These are phyloP conservation scores for Pyricularia pennisetigena DNA, from an alignment of 2,329 filamentous ascomycete genomes.

Conservation along the genomic window DNA sequence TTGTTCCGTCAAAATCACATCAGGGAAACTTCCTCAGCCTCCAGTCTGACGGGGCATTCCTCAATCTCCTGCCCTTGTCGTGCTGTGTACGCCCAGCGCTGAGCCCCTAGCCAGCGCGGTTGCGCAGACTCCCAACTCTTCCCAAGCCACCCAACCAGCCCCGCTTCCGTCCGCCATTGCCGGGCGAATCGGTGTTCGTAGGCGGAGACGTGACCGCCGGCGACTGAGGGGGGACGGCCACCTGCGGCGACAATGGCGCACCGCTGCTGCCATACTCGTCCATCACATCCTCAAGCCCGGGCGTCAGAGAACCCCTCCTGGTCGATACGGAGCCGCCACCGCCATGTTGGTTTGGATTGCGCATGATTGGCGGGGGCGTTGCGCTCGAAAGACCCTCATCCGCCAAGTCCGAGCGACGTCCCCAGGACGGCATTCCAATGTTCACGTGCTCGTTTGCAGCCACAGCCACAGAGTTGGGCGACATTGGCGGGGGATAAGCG, in stretches of 20 bases:
- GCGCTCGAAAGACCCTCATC: constrained; percentile 34
- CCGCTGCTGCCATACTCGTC: not conserved
- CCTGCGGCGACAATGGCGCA: not conserved
- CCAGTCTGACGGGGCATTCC: not conserved
- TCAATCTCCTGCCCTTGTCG: not conserved
- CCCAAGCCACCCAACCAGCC: constrained; percentile 21
- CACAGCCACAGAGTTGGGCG: not conserved
- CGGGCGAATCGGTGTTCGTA: not conserved
- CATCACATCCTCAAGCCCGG: not conserved
- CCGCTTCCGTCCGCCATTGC: constrained; percentile 14
- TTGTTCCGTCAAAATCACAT: not conserved
- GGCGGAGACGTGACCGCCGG: not conserved
- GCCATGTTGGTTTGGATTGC: constrained; percentile 21
- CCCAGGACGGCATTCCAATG: constrained; percentile 31
- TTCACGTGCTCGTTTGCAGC: not conserved
- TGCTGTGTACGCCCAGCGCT: not conserved
- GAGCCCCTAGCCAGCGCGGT: constrained; percentile 13
- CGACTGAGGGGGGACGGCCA: not conserved
- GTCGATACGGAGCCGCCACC: not conserved
- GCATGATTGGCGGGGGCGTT: constrained; percentile 46
- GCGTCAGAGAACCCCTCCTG: constrained; percentile 1
- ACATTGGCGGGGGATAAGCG: not conserved
- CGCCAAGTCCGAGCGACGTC: constrained; percentile 23
- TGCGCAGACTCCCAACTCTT: constrained; percentile 19
- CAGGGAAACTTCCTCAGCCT: not conserved